Percentiles rank a stretch among this genome's conserved stretches.
Conservation (phyloP, 2,329 filamentous ascomycete genomes). For the Plectosphaerella plurivora region DNA sequence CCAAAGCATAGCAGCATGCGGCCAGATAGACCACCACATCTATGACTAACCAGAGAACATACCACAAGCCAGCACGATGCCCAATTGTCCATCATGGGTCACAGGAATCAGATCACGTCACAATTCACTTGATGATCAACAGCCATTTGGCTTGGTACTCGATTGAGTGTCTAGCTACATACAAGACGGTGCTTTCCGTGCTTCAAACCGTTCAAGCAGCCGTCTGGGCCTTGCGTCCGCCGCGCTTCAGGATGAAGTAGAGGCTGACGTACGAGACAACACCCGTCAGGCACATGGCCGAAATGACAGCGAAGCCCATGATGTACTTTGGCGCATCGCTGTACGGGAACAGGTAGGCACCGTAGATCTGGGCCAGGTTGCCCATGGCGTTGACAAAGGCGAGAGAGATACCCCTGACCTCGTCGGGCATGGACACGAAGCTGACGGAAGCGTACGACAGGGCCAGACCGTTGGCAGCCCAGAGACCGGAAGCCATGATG, state of each 20-base stretch:
- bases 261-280: not conserved
- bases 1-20: too few relatives aligned
- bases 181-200: too few relatives aligned
- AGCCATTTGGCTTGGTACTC: too few relatives aligned
- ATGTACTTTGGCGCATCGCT: slow-evolving; percentile 43
- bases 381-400: slow-evolving; percentile 52
- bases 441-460: slow-evolving; percentile 47
- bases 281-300: not conserved
- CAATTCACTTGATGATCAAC: too few relatives aligned
- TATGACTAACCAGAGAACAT: too few relatives aligned
- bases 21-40: too few relatives aligned
- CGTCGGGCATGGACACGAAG: slow-evolving; percentile 43
- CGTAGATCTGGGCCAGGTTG: slow-evolving; percentile 52
- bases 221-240: too few relatives aligned
- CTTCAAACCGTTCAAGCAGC: too few relatives aligned
- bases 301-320: slow-evolving; percentile 27
- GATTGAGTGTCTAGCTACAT: too few relatives aligned
- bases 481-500: slow-evolving; percentile 50
- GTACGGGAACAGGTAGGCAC: slow-evolving; percentile 46
- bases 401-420: slow-evolving; percentile 37
- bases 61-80: too few relatives aligned
- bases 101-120: too few relatives aligned
- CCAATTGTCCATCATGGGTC: too few relatives aligned
- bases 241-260: not conserved
- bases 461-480: slow-evolving; percentile 46